phyloP scores from a whole-genome alignment of 352 stramenopile species.

The Halophytophthora polymorphica region DNA sequence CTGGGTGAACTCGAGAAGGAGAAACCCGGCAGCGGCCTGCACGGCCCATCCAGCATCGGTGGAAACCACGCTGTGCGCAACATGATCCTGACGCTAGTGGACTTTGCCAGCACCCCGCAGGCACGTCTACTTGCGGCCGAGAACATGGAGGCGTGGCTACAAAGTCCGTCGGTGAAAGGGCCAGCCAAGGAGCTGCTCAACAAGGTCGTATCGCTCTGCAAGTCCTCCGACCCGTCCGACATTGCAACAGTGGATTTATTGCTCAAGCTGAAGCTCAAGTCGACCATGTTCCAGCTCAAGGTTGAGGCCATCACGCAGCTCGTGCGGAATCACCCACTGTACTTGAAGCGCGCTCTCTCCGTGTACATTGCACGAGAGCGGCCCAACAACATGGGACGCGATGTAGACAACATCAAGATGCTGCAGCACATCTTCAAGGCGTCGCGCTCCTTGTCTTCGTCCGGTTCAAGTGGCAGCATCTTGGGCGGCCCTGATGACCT shows the following conservation, averaged over 20 bases:
- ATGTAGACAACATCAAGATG: constrained; percentile 90
- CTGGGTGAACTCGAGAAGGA: constrained; percentile 73
- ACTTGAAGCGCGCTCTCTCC: constrained; percentile 63
- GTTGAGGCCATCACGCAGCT: constrained; percentile 82
- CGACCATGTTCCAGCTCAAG: constrained; percentile 86
- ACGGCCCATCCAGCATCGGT: constrained; percentile 18
- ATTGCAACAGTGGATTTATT: constrained; percentile 66
- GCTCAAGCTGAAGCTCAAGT: constrained; percentile 85
- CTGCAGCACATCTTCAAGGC: constrained; percentile 85
- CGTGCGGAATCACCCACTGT: constrained; percentile 64
- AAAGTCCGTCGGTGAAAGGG: constrained; percentile 76
- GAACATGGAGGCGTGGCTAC: constrained; percentile 75
- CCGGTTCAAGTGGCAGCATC: constrained; percentile 13
- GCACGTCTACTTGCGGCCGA: constrained; percentile 65
- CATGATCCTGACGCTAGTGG: constrained; percentile 71
- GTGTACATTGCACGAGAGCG: constrained; percentile 75
- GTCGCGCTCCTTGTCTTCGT: constrained; percentile 31
- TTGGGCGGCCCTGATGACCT: constrained; percentile 44
- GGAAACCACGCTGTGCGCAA: constrained; percentile 61
- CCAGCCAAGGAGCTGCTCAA: constrained; percentile 69
- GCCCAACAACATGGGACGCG: constrained; percentile 80
- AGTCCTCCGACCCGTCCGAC: constrained; percentile 52
- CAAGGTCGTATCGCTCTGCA: constrained; percentile 70
- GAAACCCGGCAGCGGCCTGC: constrained; percentile 18
- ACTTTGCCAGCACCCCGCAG: constrained; percentile 60